These are phyloP conservation scores for Anisodus tanguticus DNA, from an alignment of 257 asterid species.

Conservation along the genomic window DNA sequence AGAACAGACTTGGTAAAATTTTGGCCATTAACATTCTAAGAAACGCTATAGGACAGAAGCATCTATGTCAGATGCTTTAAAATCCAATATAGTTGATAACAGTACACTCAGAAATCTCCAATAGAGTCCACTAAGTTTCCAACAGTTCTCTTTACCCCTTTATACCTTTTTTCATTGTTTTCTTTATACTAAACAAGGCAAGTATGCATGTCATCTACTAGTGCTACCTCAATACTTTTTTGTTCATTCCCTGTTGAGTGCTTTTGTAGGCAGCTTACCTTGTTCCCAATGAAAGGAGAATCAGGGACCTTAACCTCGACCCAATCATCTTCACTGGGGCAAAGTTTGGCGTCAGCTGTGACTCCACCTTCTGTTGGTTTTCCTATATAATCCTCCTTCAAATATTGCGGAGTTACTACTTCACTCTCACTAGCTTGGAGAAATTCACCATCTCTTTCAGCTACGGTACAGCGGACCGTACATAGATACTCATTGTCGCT, in stretches of 20 bases:
- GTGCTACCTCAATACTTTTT: constrained; percentile 44
- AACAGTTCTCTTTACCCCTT: neutral
- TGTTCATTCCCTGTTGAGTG: constrained; percentile 15
- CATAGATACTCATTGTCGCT: constrained; percentile 72
- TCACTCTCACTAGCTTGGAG: constrained; percentile 51
- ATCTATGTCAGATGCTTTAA: neutral
- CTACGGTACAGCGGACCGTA: constrained; percentile 80
- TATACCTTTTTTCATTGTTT: constrained; percentile 32
- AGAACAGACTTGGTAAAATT: neutral
- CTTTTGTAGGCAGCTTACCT: constrained; percentile 43
- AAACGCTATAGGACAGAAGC: neutral
- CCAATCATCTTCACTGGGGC: constrained; percentile 83
- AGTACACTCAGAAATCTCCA: neutral
- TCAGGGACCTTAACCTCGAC: constrained; percentile 64
- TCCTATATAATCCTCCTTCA: constrained; percentile 35
- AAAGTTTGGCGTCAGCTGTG: constrained; percentile 48
- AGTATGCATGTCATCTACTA: neutral
- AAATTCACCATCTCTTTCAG: constrained; percentile 65
- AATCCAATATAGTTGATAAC: neutral
- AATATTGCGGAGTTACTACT: constrained; percentile 43
- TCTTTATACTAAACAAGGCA: constrained; percentile 12
- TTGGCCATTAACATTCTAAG: neutral
- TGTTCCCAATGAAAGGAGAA: constrained; percentile 31
- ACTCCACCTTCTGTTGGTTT: constrained; percentile 46
- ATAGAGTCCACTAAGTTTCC: neutral